Evolutionary conservation across 225 moss, liverwort and hornwort genomes (phyloP).

Genomic region (Pseudoscleropodium purum): DNA sequence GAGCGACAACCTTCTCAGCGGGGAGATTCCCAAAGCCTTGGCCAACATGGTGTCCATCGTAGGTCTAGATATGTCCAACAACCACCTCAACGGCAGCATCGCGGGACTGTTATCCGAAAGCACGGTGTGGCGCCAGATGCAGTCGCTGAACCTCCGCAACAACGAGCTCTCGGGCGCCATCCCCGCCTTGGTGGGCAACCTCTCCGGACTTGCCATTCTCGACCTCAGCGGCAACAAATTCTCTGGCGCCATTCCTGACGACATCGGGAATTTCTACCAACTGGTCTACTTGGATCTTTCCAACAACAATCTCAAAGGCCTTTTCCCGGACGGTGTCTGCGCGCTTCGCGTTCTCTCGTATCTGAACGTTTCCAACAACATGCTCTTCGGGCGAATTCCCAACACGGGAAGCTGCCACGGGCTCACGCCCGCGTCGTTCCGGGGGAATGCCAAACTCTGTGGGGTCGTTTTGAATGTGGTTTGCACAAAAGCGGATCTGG

Average conservation of each 20-base stretch:
- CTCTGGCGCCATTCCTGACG: constrained; percentile 26
- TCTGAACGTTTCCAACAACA: constrained; percentile 25
- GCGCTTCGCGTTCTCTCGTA: constrained; percentile 7
- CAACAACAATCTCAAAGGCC: constrained; percentile 44
- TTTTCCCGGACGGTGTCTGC: constrained; percentile 34
- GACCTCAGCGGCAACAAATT: constrained; percentile 41
- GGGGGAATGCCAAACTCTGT: constrained; percentile 14
- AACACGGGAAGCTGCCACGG: background rate
- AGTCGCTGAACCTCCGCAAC: constrained; percentile 36
- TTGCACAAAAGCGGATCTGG: background rate
- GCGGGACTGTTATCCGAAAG: constrained; percentile 41
- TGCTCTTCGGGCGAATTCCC: constrained; percentile 15
- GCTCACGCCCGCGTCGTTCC: constrained; percentile 8
- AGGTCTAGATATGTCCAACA: constrained; percentile 47
- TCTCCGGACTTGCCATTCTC: constrained; percentile 36
- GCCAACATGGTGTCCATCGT: constrained; percentile 67
- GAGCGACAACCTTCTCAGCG: constrained; percentile 39
- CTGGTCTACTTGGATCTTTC: constrained; percentile 43
- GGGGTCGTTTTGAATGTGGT: constrained; percentile 1
- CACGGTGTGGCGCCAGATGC: constrained; percentile 41
- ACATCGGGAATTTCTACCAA: constrained; percentile 32
- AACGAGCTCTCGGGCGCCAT: constrained; percentile 41
- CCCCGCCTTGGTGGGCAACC: constrained; percentile 27
- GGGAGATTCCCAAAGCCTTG: constrained; percentile 46
- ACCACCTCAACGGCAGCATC: constrained; percentile 46